A percentile compares a stretch with the other conserved stretches of the same genome.
Conservation (phyloP, 139 green algal species). For the Chlorella sp. region DNA sequence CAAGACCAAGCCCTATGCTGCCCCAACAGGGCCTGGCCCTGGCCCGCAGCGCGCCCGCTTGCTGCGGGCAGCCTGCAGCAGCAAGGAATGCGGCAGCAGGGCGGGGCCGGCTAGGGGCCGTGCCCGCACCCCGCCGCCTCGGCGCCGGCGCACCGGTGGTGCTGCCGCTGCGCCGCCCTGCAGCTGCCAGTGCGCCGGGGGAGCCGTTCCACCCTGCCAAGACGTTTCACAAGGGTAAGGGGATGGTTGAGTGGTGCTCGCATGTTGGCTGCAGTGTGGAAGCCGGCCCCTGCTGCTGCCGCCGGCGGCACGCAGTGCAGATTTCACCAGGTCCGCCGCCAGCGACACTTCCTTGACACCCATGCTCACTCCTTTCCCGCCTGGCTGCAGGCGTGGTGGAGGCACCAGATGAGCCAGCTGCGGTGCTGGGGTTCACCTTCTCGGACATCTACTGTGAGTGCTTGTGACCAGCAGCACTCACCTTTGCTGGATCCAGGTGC, state of each 20-base stretch:
- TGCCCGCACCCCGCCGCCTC: too few relatives aligned
- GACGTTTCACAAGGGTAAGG: constrained; percentile 12
- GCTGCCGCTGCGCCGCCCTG: too few relatives aligned
- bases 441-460: constrained; percentile 24
- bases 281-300: background rate
- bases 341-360: background rate
- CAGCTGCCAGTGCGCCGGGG: too few relatives aligned
- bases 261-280: background rate
- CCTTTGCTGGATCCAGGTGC: too few relatives aligned
- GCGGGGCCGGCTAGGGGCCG: too few relatives aligned
- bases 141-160: too few relatives aligned
- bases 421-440: constrained; percentile 20
- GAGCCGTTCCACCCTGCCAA: constrained; percentile 2
- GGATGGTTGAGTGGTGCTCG: background rate
- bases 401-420: background rate
- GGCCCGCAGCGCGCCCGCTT: too few relatives aligned
- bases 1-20: too few relatives aligned
- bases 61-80: too few relatives aligned
- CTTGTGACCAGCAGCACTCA: too few relatives aligned
- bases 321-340: background rate
- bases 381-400: constrained; percentile 17
- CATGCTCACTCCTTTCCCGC: background rate
- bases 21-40: too few relatives aligned
- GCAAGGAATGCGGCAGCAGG: too few relatives aligned
- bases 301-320: background rate